phyloP scores from a whole-genome alignment of 1,284 basidiomycete genomes.

The Papiliotrema terrestris region DNA sequence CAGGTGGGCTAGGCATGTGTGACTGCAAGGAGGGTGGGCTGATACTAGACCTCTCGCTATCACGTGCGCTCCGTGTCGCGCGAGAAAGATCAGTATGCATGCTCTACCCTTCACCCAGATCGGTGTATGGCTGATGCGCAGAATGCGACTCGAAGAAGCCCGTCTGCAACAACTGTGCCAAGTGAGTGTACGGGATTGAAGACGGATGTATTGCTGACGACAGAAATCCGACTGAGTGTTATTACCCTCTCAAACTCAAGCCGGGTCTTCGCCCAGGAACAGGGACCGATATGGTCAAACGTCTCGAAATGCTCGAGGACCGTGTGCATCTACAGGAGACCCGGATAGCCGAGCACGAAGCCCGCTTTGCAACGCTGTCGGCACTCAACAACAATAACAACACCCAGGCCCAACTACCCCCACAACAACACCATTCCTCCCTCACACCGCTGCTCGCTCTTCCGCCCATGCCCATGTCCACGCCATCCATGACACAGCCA shows the following conservation, averaged over 20 bases:
- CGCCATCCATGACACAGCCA: not conserved
- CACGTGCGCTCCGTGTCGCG: constrained; percentile 32
- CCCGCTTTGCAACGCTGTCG: not conserved
- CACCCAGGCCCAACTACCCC: not conserved
- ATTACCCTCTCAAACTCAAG: constrained; percentile 46
- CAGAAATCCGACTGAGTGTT: constrained; percentile 39
- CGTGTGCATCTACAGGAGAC: constrained; percentile 30
- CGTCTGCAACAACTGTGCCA: constrained; percentile 31
- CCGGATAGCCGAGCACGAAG: constrained; percentile 33
- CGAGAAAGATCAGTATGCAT: constrained; percentile 32
- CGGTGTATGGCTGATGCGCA: constrained; percentile 3
- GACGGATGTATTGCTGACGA: not conserved
- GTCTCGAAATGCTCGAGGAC: constrained; percentile 42
- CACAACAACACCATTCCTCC: not conserved
- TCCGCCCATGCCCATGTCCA: constrained; percentile 4
- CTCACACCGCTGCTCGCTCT: constrained; percentile 1
- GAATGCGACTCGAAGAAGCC: constrained; percentile 39
- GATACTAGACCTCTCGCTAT: constrained; percentile 22
- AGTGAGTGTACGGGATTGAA: constrained; percentile 7
- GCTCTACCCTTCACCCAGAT: too few relatives aligned
- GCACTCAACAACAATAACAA: not conserved
- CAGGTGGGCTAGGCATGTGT: not conserved
- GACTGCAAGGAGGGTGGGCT: not conserved
- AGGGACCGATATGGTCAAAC: constrained; percentile 42
- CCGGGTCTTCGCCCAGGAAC: constrained; percentile 47